Base-by-base conservation (phyloP, 345 rosid species). In the Erodium maritimum region DNA sequence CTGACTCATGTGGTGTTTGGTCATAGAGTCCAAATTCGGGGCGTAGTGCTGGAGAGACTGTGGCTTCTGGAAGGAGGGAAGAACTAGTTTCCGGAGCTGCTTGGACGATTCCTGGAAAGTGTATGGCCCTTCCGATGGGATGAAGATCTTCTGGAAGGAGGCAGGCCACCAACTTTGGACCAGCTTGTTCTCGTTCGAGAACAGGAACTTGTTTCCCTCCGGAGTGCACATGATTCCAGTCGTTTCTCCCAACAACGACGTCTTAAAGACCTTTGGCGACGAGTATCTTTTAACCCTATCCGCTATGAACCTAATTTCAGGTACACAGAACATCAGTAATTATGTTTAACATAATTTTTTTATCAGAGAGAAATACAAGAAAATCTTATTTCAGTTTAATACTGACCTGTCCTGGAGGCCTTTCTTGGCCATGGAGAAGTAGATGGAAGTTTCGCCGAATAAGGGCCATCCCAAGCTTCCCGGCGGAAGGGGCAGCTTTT, bases 181-280 rank as follows among this genome's bases (percentile, higher is more conserved):
- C 56, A 48, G 23, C 55, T 61, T 61, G 42, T 52, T 25, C 45
- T 61, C 64, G 21, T 61, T 61, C 5, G 64, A 50, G 56, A 61
- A 61, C 45, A 61, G 12, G 55, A 61, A 51, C 64, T 61, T 61
- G 45, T 61, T 61, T 16, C 55, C 64, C 2, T 34, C 64, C 0
- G 64, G 21, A 5, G 55, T 54, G 42, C 63, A 46, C 17, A 60
- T 17, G 25, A 60, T 20, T 21, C 16, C 63, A 25, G 48, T 50
- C 19, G 48, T 18, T 22, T 48, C 24, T 5, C 63, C 54, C 4
- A 48, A 14, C 14, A 60, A n/a, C 10, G 25, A 21, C 11, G 63
- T 60, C 33, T 50, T 46, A 54, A 60, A 60, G 19, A 23, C 18
- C 12, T 14, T 21, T 6, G 63, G 50, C 7, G 17, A 21, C 18